Base-by-base conservation (phyloP, 225 moss, liverwort and hornwort species). In the Lunularia cruciata region DNA sequence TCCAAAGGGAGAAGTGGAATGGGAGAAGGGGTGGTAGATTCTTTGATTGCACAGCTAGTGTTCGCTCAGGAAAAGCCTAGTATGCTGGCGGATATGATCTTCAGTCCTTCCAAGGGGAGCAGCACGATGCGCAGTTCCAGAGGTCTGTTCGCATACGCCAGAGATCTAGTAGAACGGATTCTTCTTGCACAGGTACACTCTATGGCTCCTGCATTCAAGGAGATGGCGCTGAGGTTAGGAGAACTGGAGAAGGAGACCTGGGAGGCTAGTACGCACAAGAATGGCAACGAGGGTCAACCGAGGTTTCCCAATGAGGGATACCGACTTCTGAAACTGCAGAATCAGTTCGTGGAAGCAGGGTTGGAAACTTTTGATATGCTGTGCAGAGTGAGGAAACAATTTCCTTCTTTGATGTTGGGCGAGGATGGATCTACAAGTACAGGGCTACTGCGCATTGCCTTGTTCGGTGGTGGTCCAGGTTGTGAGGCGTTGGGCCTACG, bases 391-490 rank as follows among this genome's bases (percentile, higher is more conserved):
- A 31, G 79, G 37, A 79, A 75, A 58, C 79, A 79, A 67, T 79
- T 79, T 26, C 79, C 79, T 1, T 74, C 79, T 42, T 51, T 79
- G 43, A 26, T 78, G 55, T 49, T 59, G 13, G 74, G 59, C 12
- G 74, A 79, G n/a, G 77, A 77, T 13, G 71, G 65, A 34, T 69
- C 28, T 13, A 55, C 31, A 9, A 61, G 43, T 65, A 60, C 56
- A 3, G 79, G 70, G 27, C 22, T 74, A 16, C 58, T 79, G 12
- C 74, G 79, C 22, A 75, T 75, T 7, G 74, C 65, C 18, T 70
- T 73, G 65, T 79, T 79, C 43, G 79, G 79, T 3, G 79, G 79
- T 25, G 79, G 79, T 8, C 79, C 79, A 2, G 79, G 79, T n/a
- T 79, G 79, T 8, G 79, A 79, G 60, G 79, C 79, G 16, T 51